Evolutionary conservation across 805 yeast species (phyloP).

Genomic region (Suhomyces xylopsoci): DNA sequence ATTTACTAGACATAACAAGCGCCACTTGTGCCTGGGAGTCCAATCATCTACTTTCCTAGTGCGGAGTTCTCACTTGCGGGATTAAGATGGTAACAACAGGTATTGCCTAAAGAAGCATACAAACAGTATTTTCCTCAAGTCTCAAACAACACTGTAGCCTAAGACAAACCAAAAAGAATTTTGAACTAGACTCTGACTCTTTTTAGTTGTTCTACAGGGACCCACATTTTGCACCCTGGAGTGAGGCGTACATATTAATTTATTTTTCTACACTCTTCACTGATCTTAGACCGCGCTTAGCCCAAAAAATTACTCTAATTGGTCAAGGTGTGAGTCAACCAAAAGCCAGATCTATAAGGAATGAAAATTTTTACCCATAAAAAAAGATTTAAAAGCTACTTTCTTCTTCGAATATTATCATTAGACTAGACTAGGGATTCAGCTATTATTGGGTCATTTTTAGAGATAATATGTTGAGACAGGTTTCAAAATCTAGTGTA

Average conservation of each 20-base stretch:
- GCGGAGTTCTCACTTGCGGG: not conserved
- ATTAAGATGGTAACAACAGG: not conserved
- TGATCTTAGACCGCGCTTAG: conserved; percentile 44
- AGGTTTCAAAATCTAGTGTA: conserved; percentile 9
- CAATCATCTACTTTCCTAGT: not conserved
- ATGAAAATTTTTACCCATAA: conserved; percentile 6
- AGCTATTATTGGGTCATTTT: not conserved
- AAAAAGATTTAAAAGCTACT: not conserved
- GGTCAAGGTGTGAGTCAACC: conserved; percentile 17
- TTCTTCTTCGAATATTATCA: conserved; percentile 1
- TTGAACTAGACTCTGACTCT: not conserved
- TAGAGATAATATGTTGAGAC: conserved; percentile 17
- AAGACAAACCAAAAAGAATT: no score
- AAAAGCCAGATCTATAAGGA: not conserved
- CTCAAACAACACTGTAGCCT: not conserved
- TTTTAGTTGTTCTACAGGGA: no score
- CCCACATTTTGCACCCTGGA: conserved; percentile 1
- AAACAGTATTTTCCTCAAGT: not conserved
- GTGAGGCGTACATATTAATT: not conserved
- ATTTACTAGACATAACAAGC: not conserved
- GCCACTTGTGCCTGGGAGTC: not conserved
- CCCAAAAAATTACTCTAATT: conserved; percentile 28
- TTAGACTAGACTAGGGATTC: not conserved
- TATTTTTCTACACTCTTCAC: conserved; percentile 6
- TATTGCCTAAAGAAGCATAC: not conserved